phyloP scores from a whole-genome alignment of 202 grass and related monocot genomes.

The Musa balbisiana region DNA sequence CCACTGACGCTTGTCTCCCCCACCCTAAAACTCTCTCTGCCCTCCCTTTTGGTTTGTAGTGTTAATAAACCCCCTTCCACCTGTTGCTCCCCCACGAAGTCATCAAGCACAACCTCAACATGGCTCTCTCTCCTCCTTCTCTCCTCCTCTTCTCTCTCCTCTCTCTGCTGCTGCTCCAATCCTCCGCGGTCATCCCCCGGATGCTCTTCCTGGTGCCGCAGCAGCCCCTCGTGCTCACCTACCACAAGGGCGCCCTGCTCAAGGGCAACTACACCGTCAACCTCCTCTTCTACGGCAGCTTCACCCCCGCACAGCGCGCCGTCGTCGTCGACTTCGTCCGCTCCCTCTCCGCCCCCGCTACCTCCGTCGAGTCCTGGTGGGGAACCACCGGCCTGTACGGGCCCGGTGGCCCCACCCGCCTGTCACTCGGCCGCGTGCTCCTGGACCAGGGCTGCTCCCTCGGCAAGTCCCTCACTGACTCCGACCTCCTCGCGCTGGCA shows the following conservation, averaged over 20 bases:
- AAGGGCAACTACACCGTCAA: conserved; percentile 30
- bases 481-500: conserved; percentile 39
- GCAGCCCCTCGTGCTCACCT: conserved; percentile 46
- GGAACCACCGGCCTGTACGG: conserved; percentile 64
- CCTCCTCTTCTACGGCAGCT: background rate
- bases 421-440: conserved; percentile 27
- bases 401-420: conserved; percentile 38
- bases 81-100: no score
- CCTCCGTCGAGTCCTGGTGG: conserved; percentile 61
- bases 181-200: background rate
- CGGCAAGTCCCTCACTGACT: conserved; percentile 32
- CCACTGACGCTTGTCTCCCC: no score
- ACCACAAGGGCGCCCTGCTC: conserved; percentile 87
- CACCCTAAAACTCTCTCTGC: no score
- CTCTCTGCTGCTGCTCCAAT: conserved; percentile 28
- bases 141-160: conserved; percentile 8
- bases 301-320: conserved; percentile 26
- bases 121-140: background rate
- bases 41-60: no score
- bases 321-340: conserved; percentile 67
- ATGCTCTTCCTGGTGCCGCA: conserved; percentile 35
- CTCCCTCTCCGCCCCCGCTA: conserved; percentile 24
- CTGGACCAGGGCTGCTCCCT: conserved; percentile 49
- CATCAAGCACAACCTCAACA: no score
- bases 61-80: no score